Evolutionary conservation across 345 rosid genomes (phyloP).

Genomic region (Zanthoxylum bungeanum): DNA sequence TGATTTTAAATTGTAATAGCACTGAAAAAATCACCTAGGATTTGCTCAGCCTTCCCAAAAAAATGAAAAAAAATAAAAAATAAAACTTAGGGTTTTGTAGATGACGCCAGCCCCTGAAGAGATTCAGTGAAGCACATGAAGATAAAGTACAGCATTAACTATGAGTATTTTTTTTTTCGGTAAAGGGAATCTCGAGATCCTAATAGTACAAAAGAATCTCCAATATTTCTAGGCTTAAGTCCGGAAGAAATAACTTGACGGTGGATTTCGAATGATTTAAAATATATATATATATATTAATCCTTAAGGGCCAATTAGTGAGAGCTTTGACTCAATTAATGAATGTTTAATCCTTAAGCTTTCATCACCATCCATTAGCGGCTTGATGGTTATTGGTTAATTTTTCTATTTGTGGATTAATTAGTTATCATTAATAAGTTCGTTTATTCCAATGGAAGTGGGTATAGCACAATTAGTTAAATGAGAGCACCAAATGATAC

Average conservation of each 20-base stretch:
- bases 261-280: no score
- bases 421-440: no score
- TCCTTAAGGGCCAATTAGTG: constrained; percentile 21
- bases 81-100: background rate
- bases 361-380: constrained; percentile 18
- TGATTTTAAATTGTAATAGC: no score
- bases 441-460: no score
- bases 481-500: no score
- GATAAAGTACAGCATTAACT: background rate
- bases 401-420: background rate
- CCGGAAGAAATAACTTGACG: no score
- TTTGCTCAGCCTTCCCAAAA: background rate
- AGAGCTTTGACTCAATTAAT: constrained; percentile 33
- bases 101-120: background rate
- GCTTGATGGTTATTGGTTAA: constrained; percentile 12
- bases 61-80: no score
- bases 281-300: no score
- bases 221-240: background rate
- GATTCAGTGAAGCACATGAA: background rate
- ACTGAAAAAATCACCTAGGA: background rate
- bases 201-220: constrained; percentile 22
- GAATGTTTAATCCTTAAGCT: constrained; percentile 16
- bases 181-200: constrained; percentile 25
- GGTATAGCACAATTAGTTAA: no score
- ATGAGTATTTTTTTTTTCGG: background rate